phyloP scores from a whole-genome alignment of 2,329 filamentous ascomycete genomes.

The Fusarium guadeloupense region DNA sequence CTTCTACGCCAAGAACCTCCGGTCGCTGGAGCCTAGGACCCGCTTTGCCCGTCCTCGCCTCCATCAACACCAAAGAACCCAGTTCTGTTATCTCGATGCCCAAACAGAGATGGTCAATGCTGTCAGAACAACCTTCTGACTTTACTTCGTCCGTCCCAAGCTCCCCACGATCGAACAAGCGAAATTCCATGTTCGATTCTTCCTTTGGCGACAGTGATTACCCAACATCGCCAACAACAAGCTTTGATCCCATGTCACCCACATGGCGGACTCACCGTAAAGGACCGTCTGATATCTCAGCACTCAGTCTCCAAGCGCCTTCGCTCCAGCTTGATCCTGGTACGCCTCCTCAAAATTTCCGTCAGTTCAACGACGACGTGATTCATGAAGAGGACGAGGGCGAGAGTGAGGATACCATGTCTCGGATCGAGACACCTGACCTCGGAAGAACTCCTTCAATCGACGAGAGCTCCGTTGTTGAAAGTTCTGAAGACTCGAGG shows the following conservation, averaged over 20 bases:
- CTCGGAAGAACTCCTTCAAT: slow-evolving; percentile 44
- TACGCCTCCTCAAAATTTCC: slow-evolving; percentile 36
- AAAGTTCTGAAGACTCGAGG: slow-evolving; percentile 45
- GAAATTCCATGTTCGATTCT: slow-evolving; percentile 81
- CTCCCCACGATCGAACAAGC: slow-evolving; percentile 80
- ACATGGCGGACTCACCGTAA: slow-evolving; percentile 65
- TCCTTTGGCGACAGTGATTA: slow-evolving; percentile 68
- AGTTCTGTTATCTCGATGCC: slow-evolving; percentile 56
- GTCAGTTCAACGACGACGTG: slow-evolving; percentile 41
- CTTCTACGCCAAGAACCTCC: slow-evolving; percentile 54
- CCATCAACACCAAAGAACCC: slow-evolving; percentile 60
- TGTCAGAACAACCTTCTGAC: slow-evolving; percentile 66
- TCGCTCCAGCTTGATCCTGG: slow-evolving; percentile 49
- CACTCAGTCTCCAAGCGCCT: slow-evolving; percentile 57
- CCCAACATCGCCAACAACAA: slow-evolving; percentile 84
- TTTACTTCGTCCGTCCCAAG: slow-evolving; percentile 80
- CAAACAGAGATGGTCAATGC: slow-evolving; percentile 68
- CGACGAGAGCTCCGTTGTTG: slow-evolving; percentile 49
- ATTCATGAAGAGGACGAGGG: slow-evolving; percentile 54
- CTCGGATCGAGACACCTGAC: slow-evolving; percentile 39
- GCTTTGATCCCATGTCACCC: slow-evolving; percentile 72
- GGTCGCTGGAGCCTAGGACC: slow-evolving; percentile 52
- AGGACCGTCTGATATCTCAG: slow-evolving; percentile 64
- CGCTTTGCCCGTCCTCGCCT: slow-evolving; percentile 52
- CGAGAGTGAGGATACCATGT: slow-evolving; percentile 30